phyloP scores from a whole-genome alignment of 306 rosid genomes.

The Rubus idaeus region DNA sequence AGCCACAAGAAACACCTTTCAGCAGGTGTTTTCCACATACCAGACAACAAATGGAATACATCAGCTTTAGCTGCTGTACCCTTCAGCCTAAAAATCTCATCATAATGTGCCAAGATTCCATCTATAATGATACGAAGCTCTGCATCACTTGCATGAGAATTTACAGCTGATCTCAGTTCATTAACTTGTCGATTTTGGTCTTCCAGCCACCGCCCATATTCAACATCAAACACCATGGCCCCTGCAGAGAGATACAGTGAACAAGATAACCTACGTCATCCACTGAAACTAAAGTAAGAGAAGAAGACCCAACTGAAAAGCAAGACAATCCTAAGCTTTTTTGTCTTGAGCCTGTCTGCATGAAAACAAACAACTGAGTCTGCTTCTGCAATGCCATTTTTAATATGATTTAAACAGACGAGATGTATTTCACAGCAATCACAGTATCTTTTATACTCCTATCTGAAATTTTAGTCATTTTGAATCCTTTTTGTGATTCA shows the following conservation, averaged over 20 bases:
- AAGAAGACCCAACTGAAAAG: slow-evolving; percentile 13
- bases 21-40: slow-evolving; percentile 99
- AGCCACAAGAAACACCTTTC: slow-evolving; percentile 98
- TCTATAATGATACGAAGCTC: slow-evolving; percentile 94
- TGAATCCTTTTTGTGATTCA: background rate
- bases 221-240: slow-evolving; percentile 92
- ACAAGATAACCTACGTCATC: slow-evolving; percentile 22
- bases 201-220: slow-evolving; percentile 92
- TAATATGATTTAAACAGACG: background rate
- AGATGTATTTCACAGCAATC: background rate
- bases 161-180: slow-evolving; percentile 92
- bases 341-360: background rate
- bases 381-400: background rate
- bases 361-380: slow-evolving; percentile 8
- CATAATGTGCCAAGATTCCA: slow-evolving; percentile 77
- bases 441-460: background rate
- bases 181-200: slow-evolving; percentile 86
- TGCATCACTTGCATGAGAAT: slow-evolving; percentile 92
- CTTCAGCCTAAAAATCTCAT: slow-evolving; percentile 81
- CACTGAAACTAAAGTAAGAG: slow-evolving; percentile 19
- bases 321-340: background rate
- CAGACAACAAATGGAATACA: slow-evolving; percentile 94
- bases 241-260: slow-evolving; percentile 51
- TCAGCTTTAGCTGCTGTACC: slow-evolving; percentile 87
- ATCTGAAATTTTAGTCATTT: background rate